Evolutionary conservation across 2,329 filamentous ascomycete genomes (phyloP).

Genomic region (Beauveria varroae): DNA sequence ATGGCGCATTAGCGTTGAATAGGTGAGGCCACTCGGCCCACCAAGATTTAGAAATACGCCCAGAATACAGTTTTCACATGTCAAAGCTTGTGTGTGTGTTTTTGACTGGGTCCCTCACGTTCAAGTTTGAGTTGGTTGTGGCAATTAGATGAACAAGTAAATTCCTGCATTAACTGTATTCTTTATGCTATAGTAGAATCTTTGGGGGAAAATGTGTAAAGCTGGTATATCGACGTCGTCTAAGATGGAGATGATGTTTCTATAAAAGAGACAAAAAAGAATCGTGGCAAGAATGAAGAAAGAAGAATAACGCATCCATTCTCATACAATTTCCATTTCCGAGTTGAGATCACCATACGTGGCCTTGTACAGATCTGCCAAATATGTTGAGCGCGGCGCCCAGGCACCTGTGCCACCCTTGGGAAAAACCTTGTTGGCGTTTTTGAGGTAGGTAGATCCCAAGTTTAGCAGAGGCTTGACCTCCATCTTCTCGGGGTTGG

Average conservation of each 20-base stretch:
- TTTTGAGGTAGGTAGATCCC: slow-evolving; percentile 1
- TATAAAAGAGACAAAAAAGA: background rate
- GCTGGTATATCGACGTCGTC: slow-evolving; percentile 6
- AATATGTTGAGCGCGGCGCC: background rate
- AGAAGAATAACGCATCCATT: background rate
- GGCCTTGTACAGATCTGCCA: slow-evolving; percentile 4
- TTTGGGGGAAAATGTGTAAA: background rate
- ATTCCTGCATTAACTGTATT: background rate
- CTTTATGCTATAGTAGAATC: background rate
- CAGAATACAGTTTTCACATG: slow-evolving; percentile 1
- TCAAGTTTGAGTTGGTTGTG: background rate
- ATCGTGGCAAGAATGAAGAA: background rate
- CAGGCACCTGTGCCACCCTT: slow-evolving; percentile 5
- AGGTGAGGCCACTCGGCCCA: background rate
- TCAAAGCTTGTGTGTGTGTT: background rate
- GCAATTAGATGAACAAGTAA: background rate
- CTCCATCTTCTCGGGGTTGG: background rate
- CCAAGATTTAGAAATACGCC: background rate
- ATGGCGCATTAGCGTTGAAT: background rate
- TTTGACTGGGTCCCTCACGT: background rate
- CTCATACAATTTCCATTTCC: slow-evolving; percentile 1
- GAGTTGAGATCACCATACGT: background rate
- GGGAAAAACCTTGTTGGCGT: background rate
- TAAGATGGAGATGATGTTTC: background rate
- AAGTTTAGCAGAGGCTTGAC: background rate